phyloP scores from a whole-genome alignment of 106 monocot species.

The Amphibolis antarctica region DNA sequence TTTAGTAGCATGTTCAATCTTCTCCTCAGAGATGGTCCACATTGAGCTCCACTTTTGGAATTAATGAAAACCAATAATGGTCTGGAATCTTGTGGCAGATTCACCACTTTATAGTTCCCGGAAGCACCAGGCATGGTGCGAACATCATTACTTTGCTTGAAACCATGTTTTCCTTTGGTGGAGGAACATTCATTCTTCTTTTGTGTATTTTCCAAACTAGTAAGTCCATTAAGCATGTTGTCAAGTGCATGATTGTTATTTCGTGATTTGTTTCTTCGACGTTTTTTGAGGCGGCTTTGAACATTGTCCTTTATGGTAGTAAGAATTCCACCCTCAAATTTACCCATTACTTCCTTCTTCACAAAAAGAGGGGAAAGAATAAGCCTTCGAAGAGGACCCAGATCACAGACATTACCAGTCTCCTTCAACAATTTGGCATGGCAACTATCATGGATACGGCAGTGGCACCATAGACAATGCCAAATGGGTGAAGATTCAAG shows the following conservation, averaged over 20 bases:
- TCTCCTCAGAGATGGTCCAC: conserved; percentile 57
- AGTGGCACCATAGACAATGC: conserved; percentile 83
- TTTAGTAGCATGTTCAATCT: conserved; percentile 79
- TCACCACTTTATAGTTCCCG: conserved; percentile 42
- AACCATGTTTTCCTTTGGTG: conserved; percentile 11
- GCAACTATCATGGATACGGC: conserved; percentile 59
- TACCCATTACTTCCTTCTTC: conserved; percentile 45
- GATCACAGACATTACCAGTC: conserved; percentile 62
- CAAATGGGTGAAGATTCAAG: conserved; percentile 71
- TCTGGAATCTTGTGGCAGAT: conserved; percentile 61
- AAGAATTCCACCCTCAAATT: conserved; percentile 25
- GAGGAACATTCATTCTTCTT: conserved; percentile 18
- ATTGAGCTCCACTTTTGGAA: conserved; percentile 70
- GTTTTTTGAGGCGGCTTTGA: conserved; percentile 36
- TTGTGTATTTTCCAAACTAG: conserved; percentile 14
- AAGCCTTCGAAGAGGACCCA: conserved; percentile 55
- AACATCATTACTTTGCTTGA: conserved; percentile 5
- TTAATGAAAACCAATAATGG: conserved; percentile 91
- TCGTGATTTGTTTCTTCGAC: conserved; percentile 30
- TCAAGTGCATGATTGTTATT: conserved; percentile 10
- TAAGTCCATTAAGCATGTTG: conserved; percentile 26
- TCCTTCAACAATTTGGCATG: conserved; percentile 65
- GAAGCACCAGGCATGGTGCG: not conserved
- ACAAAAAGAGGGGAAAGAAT: conserved; percentile 70
- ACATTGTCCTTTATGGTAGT: conserved; percentile 53